A percentile compares a stretch with the other conserved stretches of the same genome.
Evolutionary conservation across 2,329 filamentous ascomycete species (phyloP).

Genomic region (Phyllosticta citribraziliensis): DNA sequence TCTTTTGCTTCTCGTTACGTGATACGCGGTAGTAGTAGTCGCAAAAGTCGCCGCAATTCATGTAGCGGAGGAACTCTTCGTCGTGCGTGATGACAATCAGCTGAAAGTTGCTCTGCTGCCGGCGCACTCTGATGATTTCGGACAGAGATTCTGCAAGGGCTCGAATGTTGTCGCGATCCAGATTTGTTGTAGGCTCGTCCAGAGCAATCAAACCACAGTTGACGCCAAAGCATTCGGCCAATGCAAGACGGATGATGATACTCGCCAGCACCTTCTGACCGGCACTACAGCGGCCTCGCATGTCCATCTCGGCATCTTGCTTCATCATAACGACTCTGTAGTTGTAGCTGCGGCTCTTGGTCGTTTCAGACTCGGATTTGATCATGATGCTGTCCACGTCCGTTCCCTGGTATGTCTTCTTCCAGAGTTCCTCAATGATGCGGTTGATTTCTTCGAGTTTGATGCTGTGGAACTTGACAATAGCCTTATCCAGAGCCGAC

Average conservation of each 20-base stretch:
- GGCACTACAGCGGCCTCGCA: constrained; percentile 93
- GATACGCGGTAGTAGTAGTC: constrained; percentile 86
- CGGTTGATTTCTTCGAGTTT: constrained; percentile 99
- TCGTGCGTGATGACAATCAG: constrained; percentile 98
- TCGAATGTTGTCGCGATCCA: constrained; percentile 90
- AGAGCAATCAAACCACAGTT: constrained; percentile 95
- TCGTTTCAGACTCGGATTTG: constrained; percentile 75
- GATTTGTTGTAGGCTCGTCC: constrained; percentile 94
- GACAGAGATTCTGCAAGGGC: constrained; percentile 77
- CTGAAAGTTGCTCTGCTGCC: constrained; percentile 89
- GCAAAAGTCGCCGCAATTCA: constrained; percentile 88
- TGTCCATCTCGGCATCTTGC: constrained; percentile 96
- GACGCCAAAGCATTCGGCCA: constrained; percentile 92
- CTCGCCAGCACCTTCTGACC: constrained; percentile 93
- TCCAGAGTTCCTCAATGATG: constrained; percentile 94
- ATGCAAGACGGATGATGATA: constrained; percentile 92
- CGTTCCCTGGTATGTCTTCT: constrained; percentile 89
- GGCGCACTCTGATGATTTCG: constrained; percentile 73
- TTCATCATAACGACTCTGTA: constrained; percentile 98
- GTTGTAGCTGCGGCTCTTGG: constrained; percentile 78
- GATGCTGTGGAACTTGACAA: constrained; percentile 90
- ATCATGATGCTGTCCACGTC: constrained; percentile 97
- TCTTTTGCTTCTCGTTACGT: constrained; percentile 77
- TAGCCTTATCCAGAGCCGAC: constrained; percentile 81
- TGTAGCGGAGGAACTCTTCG: constrained; percentile 86